Evolutionary conservation across 768 basidiomycete genomes (phyloP), one percentile per base, ranked within the genome.

Genomic region (Cystobasidium ongulense): DNA sequence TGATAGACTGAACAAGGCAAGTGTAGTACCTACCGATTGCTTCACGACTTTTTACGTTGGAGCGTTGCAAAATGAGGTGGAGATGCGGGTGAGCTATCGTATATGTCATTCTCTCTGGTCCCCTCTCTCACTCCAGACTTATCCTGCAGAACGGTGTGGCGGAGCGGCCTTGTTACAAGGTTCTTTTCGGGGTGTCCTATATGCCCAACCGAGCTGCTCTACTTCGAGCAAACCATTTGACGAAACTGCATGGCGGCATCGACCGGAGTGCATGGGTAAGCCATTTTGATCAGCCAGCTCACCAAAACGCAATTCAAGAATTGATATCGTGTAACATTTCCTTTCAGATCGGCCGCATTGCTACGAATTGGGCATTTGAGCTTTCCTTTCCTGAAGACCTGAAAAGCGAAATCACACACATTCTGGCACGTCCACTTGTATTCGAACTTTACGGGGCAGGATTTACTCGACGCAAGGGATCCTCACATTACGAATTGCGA

Each of bases 1-100:
- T 38, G 41, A 54, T 62, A n/a, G 50, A 59, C 27, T 50, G 57
- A 62, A 53, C 52, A 77, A 63, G 25, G 59, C 38, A 46, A 29
- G 54, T 64, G 18, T 72, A 91, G 91, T 93, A 2, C 81, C 88
- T 13, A 59, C 29, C 11, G 29, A 31, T 27, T 50, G 46, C n/a
- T 50, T 50, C 46, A 50, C 46, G 46, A 50, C 46, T 3, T 50
- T 50, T 50, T 50, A 50, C n/a, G 46, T 50, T 50, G 46, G 46
- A n/a, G 46, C 46, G 7, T 50, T 50, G 46, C 46, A n/a, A 4
- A 50, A 50, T 50, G 46, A 50, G 10, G n/a, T 50, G 46, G 46
- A 50, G 8, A 8, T 50, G 15, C 46, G 21, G 18, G 46, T 50
- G 46, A 21, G 46, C n/a, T 11, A 17, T 50, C 46, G 21, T n/a